These are phyloP conservation scores for Plasmodium yoelii DNA, from an alignment of 169 alveolate species.

Conservation along the genomic window DNA sequence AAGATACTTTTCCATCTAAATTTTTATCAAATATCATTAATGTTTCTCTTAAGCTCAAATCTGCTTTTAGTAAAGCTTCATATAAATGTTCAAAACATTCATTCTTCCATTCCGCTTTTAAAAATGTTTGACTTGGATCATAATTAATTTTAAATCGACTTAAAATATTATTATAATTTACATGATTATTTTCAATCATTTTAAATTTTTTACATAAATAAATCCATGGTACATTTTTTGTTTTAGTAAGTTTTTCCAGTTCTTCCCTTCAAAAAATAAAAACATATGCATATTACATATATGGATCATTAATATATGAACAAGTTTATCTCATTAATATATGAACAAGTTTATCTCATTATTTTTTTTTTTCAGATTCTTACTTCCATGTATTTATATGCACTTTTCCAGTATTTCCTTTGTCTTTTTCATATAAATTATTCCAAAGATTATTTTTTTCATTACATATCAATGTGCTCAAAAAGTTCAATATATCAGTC, in stretches of 20 bases:
- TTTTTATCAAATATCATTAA: constrained; percentile 88
- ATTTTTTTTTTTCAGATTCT: not conserved
- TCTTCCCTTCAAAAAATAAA: constrained; percentile 28
- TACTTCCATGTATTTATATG: constrained; percentile 73
- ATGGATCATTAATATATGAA: not conserved
- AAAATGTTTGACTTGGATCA: constrained; percentile 25
- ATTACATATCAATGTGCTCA: constrained; percentile 61
- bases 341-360: not conserved
- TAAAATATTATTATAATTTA: constrained; percentile 83
- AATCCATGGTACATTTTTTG: constrained; percentile 79
- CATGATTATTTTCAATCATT: constrained; percentile 78
- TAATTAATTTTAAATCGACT: constrained; percentile 75
- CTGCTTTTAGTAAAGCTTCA: constrained; percentile 88
- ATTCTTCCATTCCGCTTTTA: constrained; percentile 51
- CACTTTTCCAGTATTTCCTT: constrained; percentile 49
- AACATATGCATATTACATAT: not conserved
- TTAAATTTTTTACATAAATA: constrained; percentile 78
- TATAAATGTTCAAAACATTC: constrained; percentile 76
- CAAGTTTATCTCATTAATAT: not conserved
- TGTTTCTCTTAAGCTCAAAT: constrained; percentile 86
- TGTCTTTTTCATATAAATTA: constrained; percentile 41
- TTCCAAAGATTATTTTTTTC: constrained; percentile 69
- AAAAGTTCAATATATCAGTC: constrained; percentile 33
- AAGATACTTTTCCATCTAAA: constrained; percentile 88
- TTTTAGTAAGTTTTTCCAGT: constrained; percentile 31